Evolutionary conservation across 2,329 filamentous ascomycete genomes (phyloP).

Genomic region (Aspergillus texensis): DNA sequence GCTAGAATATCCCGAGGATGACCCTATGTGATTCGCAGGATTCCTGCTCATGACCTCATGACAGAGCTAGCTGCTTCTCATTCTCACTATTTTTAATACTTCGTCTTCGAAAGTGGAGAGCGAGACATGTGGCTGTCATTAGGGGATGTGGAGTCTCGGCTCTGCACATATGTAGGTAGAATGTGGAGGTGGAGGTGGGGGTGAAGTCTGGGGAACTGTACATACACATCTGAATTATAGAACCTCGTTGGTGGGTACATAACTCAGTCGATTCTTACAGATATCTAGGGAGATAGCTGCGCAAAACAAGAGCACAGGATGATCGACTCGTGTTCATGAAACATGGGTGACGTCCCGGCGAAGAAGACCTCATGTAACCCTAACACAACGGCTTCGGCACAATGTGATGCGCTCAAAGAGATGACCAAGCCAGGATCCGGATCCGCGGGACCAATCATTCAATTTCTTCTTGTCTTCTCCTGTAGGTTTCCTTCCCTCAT

Average conservation of each 20-base stretch:
- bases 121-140: neutral
- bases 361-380: neutral
- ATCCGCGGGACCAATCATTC: neutral
- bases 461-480: neutral
- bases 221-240: neutral
- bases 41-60: neutral
- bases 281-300: neutral
- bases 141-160: neutral
- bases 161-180: neutral
- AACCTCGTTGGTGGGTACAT: neutral
- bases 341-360: neutral
- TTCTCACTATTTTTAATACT: neutral
- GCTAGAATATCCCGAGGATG: neutral
- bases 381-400: neutral
- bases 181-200: neutral
- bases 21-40: neutral
- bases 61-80: neutral
- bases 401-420: neutral
- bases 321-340: neutral
- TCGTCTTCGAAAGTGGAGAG: neutral
- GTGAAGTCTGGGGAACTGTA: neutral
- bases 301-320: neutral
- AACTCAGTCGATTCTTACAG: neutral
- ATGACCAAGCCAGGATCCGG: neutral
- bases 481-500: neutral